Evolutionary conservation across 1,284 basidiomycete species (phyloP), one percentile per base, ranked within the genome.

Genomic region (Coniferiporia weirii): DNA sequence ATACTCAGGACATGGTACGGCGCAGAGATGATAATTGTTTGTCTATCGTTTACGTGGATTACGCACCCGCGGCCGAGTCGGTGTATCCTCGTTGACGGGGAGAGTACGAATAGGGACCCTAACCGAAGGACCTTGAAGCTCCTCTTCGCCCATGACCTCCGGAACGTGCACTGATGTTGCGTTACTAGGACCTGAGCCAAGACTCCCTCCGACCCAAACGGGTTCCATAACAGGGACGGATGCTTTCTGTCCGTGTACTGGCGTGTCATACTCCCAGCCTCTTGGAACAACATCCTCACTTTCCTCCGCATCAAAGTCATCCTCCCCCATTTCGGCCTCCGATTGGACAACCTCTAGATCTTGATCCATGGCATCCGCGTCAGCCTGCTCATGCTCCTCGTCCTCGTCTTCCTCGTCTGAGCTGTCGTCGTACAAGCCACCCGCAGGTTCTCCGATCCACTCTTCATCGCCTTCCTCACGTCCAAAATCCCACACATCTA

Each of bases 401-500:
- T 79, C 77, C 45, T 72, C 76, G 53, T 80, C 80, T 43, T 83
- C 79, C 64, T 83, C 82, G 56, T 72, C 68, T 62, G 68, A 66
- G 35, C 63, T 62, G 35, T 69, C 67, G 49, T 66, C 66, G 47
- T 79, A 80, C 52, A 79, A 71, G 35, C 79, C 79, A 43, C 73
- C 72, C 8, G 77, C 73, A 0, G 77, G 76, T 56, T 81, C 81
- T 32, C 79, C 81, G 55, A 79, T 69, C 81, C 81, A 82, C 52
- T 78, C 78, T 15, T 81, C 79, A 55, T 80, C 73, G 13, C 69
- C 76, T 22, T 84, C 84, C 49, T 84, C 85, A 49, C 74, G 78
- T 3, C 87, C 89, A 70, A 92, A 93, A 75, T 93, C 89, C 90
- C 91, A 93, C 34, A 93, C 89, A 66, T 93, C 90, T 51, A 93